Conservation (phyloP, 2,329 filamentous ascomycete genomes). For the Trichoderma pleuroti region DNA sequence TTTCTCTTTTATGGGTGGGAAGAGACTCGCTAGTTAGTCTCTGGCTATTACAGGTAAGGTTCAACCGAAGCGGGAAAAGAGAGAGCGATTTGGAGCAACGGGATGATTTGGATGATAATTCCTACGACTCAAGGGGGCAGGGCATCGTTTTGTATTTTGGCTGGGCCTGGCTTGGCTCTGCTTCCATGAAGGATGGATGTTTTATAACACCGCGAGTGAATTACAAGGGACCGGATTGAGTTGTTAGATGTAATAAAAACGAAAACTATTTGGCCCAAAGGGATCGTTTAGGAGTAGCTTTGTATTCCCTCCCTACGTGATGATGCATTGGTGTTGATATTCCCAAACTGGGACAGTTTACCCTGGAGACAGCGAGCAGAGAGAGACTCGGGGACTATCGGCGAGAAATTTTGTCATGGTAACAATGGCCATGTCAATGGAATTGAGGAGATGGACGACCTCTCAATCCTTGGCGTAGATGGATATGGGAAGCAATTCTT, state of each 20-base stretch:
- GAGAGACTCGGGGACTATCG: background rate
- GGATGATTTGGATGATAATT: conserved; percentile 19
- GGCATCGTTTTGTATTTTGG: background rate
- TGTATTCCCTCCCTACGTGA: background rate
- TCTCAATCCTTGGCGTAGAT: background rate
- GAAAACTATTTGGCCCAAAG: background rate
- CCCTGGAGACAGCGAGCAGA: background rate
- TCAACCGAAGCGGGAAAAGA: background rate
- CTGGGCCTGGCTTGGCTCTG: background rate
- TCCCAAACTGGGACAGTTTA: background rate
- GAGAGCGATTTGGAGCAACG: background rate
- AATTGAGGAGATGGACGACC: background rate
- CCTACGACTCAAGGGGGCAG: conserved; percentile 1
- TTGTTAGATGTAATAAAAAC: conserved; percentile 9
- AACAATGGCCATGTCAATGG: background rate
- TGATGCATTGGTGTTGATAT: background rate
- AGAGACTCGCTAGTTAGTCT: background rate
- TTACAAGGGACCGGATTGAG: background rate
- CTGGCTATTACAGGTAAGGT: background rate
- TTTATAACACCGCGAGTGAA: conserved; percentile 2
- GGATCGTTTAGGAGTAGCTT: background rate
- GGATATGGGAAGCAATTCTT: background rate
- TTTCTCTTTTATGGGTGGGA: background rate
- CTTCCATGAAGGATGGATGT: conserved; percentile 1
- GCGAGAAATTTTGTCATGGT: background rate